phyloP scores from a whole-genome alignment of 495 filamentous ascomycete species.

The Penicillium pancosmium region DNA sequence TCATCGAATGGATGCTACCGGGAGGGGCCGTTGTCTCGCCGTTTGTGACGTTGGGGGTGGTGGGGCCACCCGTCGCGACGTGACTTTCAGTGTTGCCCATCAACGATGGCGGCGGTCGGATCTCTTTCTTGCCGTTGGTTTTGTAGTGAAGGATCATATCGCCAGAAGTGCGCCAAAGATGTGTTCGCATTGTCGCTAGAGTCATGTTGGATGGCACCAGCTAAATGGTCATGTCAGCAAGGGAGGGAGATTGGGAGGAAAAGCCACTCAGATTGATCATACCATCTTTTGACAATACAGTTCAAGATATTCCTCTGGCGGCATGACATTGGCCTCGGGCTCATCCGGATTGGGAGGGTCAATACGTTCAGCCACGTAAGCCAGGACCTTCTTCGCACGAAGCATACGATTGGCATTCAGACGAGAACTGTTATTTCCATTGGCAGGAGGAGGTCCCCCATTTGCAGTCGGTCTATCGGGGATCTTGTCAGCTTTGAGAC shows the following conservation, averaged over 20 bases:
- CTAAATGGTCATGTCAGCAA: slow-evolving; percentile 38
- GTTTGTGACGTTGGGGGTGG: slow-evolving; percentile 12
- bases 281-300: slow-evolving; percentile 92
- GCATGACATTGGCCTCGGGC: slow-evolving; percentile 61
- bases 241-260: neutral
- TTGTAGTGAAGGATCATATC: slow-evolving; percentile 92
- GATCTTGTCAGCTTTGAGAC: slow-evolving; percentile 14
- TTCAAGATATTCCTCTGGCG: slow-evolving; percentile 90
- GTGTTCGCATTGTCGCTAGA: slow-evolving; percentile 83
- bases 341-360: slow-evolving; percentile 61
- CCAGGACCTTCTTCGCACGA: slow-evolving; percentile 89
- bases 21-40: slow-evolving; percentile 25
- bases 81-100: slow-evolving; percentile 23
- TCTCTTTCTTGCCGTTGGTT: slow-evolving; percentile 74
- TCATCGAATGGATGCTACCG: slow-evolving; percentile 40
- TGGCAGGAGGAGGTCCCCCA: slow-evolving; percentile 22
- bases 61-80: slow-evolving; percentile 10
- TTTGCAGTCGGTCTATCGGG: slow-evolving; percentile 27
- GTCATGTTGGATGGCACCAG: slow-evolving; percentile 76
- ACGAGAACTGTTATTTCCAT: slow-evolving; percentile 66
- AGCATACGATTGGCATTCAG: slow-evolving; percentile 98
- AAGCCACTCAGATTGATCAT: slow-evolving; percentile 11
- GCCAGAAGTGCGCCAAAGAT: slow-evolving; percentile 89
- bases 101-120: slow-evolving; percentile 30
- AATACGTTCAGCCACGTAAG: slow-evolving; percentile 89